A percentile compares a stretch with the other conserved stretches of the same genome.
phyloP scores from a whole-genome alignment of 495 filamentous ascomycete species.

The Thozetella sp. region DNA sequence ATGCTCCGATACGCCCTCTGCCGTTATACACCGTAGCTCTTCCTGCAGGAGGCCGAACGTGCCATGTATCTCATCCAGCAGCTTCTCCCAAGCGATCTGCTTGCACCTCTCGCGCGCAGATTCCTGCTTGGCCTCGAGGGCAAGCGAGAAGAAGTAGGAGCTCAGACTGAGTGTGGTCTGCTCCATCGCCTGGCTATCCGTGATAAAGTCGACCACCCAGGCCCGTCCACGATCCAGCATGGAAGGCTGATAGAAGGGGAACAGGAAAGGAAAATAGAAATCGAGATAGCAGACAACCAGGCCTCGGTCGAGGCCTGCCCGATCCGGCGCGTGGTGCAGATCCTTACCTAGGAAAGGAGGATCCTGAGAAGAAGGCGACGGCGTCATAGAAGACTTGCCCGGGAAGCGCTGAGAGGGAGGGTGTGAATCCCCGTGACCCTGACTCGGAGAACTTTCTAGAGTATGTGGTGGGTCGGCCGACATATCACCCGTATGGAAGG shows the following conservation, averaged over 20 bases:
- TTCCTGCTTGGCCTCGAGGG: neutral
- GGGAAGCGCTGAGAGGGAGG: neutral
- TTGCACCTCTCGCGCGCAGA: neutral
- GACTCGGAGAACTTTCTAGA: neutral
- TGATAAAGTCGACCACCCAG: slow-evolving; percentile 45
- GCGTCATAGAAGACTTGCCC: neutral
- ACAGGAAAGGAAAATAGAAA: slow-evolving; percentile 38
- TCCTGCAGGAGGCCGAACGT: neutral
- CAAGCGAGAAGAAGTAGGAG: slow-evolving; percentile 40
- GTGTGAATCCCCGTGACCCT: neutral
- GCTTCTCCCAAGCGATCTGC: neutral
- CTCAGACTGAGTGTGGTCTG: slow-evolving; percentile 34
- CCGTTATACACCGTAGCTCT: neutral
- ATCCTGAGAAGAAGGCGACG: neutral
- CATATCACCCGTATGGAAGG: neutral
- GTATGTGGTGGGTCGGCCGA: neutral
- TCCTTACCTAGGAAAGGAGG: neutral
- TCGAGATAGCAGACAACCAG: slow-evolving; percentile 42
- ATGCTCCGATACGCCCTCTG: neutral
- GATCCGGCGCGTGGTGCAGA: neutral
- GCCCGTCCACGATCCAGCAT: slow-evolving; percentile 34
- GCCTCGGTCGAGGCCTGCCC: neutral
- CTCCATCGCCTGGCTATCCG: slow-evolving; percentile 32
- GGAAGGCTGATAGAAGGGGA: slow-evolving; percentile 44
- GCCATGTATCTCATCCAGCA: neutral